These are phyloP conservation scores for Boletus speciosus DNA, from an alignment of 768 basidiomycete genomes.

Conservation along the genomic window DNA sequence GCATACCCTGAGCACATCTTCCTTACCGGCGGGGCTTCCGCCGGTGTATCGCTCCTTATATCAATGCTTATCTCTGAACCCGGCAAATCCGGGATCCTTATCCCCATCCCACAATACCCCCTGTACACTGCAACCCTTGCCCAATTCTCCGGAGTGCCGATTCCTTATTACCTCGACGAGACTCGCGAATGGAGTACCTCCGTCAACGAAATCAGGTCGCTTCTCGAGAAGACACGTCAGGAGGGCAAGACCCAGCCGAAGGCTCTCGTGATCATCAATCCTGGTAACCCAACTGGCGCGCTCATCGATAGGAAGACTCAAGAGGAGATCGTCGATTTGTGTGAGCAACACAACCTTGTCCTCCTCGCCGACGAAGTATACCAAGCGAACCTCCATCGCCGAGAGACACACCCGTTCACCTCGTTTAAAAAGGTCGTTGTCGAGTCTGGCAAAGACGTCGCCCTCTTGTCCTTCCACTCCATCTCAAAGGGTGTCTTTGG, in stretches of 20 bases:
- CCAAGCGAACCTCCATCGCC: constrained; percentile 84
- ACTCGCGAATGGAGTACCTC: constrained; percentile 79
- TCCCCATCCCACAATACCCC: constrained; percentile 98
- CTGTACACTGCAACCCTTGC: constrained; percentile 95
- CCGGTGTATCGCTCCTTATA: constrained; percentile 86
- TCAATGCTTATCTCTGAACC: constrained; percentile 71
- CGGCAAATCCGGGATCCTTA: constrained; percentile 68
- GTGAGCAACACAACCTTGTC: constrained; percentile 80
- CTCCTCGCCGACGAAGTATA: constrained; percentile 99
- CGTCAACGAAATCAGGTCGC: constrained; percentile 57
- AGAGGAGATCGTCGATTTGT: constrained; percentile 72
- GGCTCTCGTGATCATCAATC: constrained; percentile 96
- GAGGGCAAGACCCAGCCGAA: constrained; percentile 61
- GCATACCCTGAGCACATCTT: constrained; percentile 84
- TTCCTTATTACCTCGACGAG: constrained; percentile 92
- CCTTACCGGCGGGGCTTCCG: constrained; percentile 92
- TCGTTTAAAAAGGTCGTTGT: constrained; percentile 92
- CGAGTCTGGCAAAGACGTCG: constrained; percentile 54
- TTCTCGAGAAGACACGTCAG: constrained; percentile 60
- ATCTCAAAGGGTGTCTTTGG: constrained; percentile 96
- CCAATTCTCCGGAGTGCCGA: constrained; percentile 69
- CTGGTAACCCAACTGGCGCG: constrained; percentile 94
- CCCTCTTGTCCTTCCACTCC: constrained; percentile 94
- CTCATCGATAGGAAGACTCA: constrained; percentile 72
- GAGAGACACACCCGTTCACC: constrained; percentile 67